These are phyloP conservation scores for Plasmodium relictum DNA, from an alignment of 169 alveolate species.

Conservation along the genomic window DNA sequence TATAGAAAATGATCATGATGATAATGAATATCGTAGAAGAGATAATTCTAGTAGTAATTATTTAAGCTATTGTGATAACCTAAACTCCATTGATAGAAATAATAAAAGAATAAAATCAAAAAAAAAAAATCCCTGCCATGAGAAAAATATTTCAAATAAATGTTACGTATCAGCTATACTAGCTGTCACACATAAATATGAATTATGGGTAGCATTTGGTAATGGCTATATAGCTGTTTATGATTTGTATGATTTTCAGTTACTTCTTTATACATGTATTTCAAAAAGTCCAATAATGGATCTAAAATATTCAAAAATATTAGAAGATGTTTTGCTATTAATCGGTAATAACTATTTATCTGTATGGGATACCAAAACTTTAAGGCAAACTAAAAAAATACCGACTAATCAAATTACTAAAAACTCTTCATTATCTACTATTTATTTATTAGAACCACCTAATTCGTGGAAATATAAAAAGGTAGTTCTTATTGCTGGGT, in stretches of 20 bases:
- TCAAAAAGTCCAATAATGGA: constrained; percentile 77
- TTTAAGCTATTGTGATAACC: constrained; percentile 27
- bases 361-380: constrained; percentile 71
- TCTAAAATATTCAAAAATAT: constrained; percentile 62
- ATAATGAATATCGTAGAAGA: background rate
- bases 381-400: constrained; percentile 56
- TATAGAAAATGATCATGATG: background rate
- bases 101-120: constrained; percentile 7
- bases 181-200: constrained; percentile 76
- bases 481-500: constrained; percentile 45
- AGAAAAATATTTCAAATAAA: constrained; percentile 15
- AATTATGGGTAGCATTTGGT: constrained; percentile 76
- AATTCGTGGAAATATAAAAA: constrained; percentile 43
- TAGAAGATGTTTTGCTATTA: constrained; percentile 62
- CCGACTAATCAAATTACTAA: constrained; percentile 58
- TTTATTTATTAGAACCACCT: constrained; percentile 63
- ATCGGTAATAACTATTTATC: constrained; percentile 72
- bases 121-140: background rate
- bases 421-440: constrained; percentile 44
- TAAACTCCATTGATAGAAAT: background rate
- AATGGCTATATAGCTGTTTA: constrained; percentile 76
- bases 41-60: constrained; percentile 14
- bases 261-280: constrained; percentile 64
- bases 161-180: constrained; percentile 66
- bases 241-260: constrained; percentile 69